A percentile compares a stretch with the other conserved stretches of the same genome.
Evolutionary conservation across 805 yeast genomes (phyloP).

Genomic region (Pichia heedii): DNA sequence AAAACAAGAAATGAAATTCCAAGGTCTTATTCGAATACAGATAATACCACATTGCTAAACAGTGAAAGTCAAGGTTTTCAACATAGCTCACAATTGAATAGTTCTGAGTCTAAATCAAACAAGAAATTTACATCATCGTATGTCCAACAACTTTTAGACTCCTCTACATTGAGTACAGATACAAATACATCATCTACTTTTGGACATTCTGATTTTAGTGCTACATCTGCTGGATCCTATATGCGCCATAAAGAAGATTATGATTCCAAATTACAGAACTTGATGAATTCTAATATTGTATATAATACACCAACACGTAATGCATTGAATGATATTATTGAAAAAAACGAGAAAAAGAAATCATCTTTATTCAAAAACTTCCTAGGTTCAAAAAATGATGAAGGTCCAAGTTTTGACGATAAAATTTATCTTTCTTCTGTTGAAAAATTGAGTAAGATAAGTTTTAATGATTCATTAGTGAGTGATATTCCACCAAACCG

Average conservation of each 20-base stretch:
- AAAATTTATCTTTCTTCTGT: constrained; percentile 20
- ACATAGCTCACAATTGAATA: neutral
- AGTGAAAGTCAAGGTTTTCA: neutral
- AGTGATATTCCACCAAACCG: neutral
- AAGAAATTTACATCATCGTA: constrained; percentile 17
- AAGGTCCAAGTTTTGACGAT: constrained; percentile 27
- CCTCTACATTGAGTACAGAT: constrained; percentile 22
- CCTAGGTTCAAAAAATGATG: constrained; percentile 26
- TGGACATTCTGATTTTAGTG: constrained; percentile 66
- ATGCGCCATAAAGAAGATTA: constrained; percentile 49
- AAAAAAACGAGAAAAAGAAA: constrained; percentile 31
- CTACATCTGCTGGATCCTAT: constrained; percentile 82
- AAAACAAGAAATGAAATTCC: constrained; percentile 6
- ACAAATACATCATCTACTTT: constrained; percentile 33
- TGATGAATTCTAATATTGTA: constrained; percentile 8
- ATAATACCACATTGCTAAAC: neutral
- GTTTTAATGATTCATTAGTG: neutral
- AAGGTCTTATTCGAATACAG: constrained; percentile 10
- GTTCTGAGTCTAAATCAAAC: constrained; percentile 3
- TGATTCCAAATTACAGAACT: constrained; percentile 11
- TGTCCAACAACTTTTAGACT: constrained; percentile 21
- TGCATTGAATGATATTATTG: constrained; percentile 34
- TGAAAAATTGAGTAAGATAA: constrained; percentile 8
- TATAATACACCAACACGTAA: constrained; percentile 13
- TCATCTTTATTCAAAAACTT: constrained; percentile 36